These are phyloP conservation scores for Nannizziopsis barbatae DNA, from an alignment of 2,329 filamentous ascomycete genomes.

Conservation along the genomic window DNA sequence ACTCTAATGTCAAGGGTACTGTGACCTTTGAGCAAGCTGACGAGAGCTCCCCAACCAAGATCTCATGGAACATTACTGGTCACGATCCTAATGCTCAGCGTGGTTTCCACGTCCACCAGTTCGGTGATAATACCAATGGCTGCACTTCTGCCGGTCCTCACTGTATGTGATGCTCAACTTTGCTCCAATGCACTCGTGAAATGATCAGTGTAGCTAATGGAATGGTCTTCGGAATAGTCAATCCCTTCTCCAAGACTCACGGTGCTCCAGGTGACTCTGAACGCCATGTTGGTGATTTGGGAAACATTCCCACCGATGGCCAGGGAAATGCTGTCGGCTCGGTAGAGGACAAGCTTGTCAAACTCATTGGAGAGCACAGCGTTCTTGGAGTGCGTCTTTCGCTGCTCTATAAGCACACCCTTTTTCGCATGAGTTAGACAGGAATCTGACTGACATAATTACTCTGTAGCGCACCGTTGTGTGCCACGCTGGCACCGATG, in stretches of 20 bases:
- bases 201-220: not conserved
- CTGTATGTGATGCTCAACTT: conserved; percentile 50
- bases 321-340: conserved; percentile 83
- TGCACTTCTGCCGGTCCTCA: conserved; percentile 97
- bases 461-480: conserved; percentile 71
- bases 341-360: conserved; percentile 68
- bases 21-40: conserved; percentile 87
- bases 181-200: not conserved
- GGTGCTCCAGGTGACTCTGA: conserved; percentile 70
- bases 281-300: conserved; percentile 93
- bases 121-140: conserved; percentile 99
- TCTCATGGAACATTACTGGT: conserved; percentile 86
- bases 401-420: not conserved
- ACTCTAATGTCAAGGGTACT: conserved; percentile 88
- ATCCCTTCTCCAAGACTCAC: conserved; percentile 86
- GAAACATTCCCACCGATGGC: conserved; percentile 90
- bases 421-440: not conserved
- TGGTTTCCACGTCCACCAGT: conserved; percentile 97
- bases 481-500: conserved; percentile 88
- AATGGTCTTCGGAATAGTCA: conserved; percentile 54
- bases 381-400: conserved; percentile 69
- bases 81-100: conserved; percentile 92
- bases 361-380: conserved; percentile 92
- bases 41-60: conserved; percentile 70
- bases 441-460: not conserved